Evolutionary conservation across 2,329 filamentous ascomycete genomes (phyloP), one percentile per base, ranked within the genome.

Genomic region (Apiospora malaysiana): DNA sequence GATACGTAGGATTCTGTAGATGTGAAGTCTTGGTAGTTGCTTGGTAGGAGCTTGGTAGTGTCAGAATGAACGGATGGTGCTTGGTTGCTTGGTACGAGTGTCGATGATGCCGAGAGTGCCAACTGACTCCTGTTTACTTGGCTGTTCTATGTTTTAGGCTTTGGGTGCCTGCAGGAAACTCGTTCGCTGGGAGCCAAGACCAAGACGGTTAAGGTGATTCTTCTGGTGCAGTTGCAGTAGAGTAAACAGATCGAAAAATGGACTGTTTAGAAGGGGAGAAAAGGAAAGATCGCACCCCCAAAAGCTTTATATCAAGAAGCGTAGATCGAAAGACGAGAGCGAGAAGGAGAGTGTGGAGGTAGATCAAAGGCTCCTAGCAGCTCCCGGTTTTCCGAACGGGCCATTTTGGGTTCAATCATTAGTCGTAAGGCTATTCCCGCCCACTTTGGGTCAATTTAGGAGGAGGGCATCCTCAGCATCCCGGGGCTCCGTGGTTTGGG

Each of bases 331-430:
- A 40, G 56, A n/a, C 14, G 9, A 21, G 56, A 40, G 6, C 18
- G 16, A 40, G 18, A 6, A n/a, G 8, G 16, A 40, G 18, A 6
- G 12, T 12, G 21, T 3, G 21, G 18, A n/a, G 21, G 32, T 32
- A 7, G 32, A 40, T 10, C 56, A 63, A 18, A 37, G 56, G 42
- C 42, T 14, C 14, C 42, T 2, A 16, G 16, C 2, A 14, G 4
- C 23, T n/a, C 32, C 56, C 56, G 32, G 32, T 2, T 40, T n/a
- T n/a, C 32, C 56, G 56, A 56, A n/a, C 56, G 10, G 18, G 7
- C 56, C 56, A 37, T 40, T 63, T 63, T 63, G 56, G 56, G 56
- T 63, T 63, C 56, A 7, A 10, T 23, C 56, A 40, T 63, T 63
- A 63, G 32, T 63, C 56, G 56, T 63, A 63, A 37, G 56, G 56